phyloP scores from a whole-genome alignment of 805 yeast species.

The Nakazawaea pomicola region DNA sequence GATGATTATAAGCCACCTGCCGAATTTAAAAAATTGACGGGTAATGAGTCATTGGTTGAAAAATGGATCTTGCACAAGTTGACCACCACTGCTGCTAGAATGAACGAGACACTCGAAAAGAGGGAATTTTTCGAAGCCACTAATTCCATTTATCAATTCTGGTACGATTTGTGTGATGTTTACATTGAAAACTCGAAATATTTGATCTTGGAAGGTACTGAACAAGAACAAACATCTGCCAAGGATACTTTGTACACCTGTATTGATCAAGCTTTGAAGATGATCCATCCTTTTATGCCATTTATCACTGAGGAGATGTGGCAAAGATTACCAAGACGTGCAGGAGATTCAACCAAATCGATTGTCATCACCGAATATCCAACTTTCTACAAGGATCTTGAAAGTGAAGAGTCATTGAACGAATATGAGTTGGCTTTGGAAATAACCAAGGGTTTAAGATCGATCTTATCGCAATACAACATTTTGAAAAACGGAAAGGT shows the following conservation, averaged over 20 bases:
- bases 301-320: conserved; percentile 96
- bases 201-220: conserved; percentile 86
- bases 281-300: conserved; percentile 99
- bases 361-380: conserved; percentile 84
- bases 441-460: conserved; percentile 86
- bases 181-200: conserved; percentile 96
- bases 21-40: conserved; percentile 44
- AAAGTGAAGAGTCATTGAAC: conserved; percentile 57
- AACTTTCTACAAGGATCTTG: conserved; percentile 50
- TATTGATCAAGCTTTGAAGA: conserved; percentile 82
- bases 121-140: conserved; percentile 91
- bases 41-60: conserved; percentile 88
- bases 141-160: conserved; percentile 82
- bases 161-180: conserved; percentile 96
- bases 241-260: conserved; percentile 91
- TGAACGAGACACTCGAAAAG: conserved; percentile 63
- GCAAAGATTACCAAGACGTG: conserved; percentile 94
- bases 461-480: conserved; percentile 84
- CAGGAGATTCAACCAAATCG: conserved; percentile 60
- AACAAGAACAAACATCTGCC: conserved; percentile 80
- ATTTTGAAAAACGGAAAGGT: conserved; percentile 86
- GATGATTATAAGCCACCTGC: conserved; percentile 82
- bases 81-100: conserved; percentile 59
- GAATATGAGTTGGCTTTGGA: conserved; percentile 84
- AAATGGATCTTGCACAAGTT: conserved; percentile 93